Evolutionary conservation across 495 filamentous ascomycete species (phyloP).

Genomic region (Penicillium tannophilum): DNA sequence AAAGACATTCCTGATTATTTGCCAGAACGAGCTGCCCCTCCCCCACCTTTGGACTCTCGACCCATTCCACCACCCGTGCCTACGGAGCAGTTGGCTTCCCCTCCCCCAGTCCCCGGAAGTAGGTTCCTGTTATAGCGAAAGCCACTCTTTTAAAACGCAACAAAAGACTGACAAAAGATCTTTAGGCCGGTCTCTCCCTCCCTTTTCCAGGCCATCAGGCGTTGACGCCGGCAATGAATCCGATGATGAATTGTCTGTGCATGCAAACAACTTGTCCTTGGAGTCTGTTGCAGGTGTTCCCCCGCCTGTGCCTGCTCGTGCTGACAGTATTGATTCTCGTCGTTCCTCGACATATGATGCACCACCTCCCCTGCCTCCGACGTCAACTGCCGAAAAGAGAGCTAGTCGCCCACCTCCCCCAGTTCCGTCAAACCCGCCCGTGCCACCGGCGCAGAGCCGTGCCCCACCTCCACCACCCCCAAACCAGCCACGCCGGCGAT

Average conservation of each 20-base stretch:
- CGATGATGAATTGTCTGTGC: slow-evolving; percentile 88
- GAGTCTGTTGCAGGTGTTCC: slow-evolving; percentile 43
- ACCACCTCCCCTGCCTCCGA: slow-evolving; percentile 55
- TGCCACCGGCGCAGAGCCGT: slow-evolving; percentile 58
- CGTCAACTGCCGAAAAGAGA: slow-evolving; percentile 46
- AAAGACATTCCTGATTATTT: neutral
- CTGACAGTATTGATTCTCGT: slow-evolving; percentile 48
- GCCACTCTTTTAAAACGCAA: slow-evolving; percentile 14
- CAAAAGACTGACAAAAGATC: slow-evolving; percentile 31
- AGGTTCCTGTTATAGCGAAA: slow-evolving; percentile 35
- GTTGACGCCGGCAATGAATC: slow-evolving; percentile 83
- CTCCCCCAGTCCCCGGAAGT: slow-evolving; percentile 70
- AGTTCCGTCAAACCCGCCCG: slow-evolving; percentile 48
- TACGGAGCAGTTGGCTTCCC: slow-evolving; percentile 64
- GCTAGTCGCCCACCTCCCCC: slow-evolving; percentile 56
- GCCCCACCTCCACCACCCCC: slow-evolving; percentile 83
- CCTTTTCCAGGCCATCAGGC: slow-evolving; percentile 55
- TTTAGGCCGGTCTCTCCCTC: slow-evolving; percentile 61
- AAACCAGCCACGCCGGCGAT: slow-evolving; percentile 56
- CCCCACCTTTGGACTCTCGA: slow-evolving; percentile 36
- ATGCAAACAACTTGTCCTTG: slow-evolving; percentile 52
- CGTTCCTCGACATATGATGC: slow-evolving; percentile 44
- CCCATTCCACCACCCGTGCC: slow-evolving; percentile 58
- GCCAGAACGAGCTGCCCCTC: slow-evolving; percentile 32
- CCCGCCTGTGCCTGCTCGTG: slow-evolving; percentile 46